Conservation (phyloP, 164 flowering plant species). For the Stephania japonica region DNA sequence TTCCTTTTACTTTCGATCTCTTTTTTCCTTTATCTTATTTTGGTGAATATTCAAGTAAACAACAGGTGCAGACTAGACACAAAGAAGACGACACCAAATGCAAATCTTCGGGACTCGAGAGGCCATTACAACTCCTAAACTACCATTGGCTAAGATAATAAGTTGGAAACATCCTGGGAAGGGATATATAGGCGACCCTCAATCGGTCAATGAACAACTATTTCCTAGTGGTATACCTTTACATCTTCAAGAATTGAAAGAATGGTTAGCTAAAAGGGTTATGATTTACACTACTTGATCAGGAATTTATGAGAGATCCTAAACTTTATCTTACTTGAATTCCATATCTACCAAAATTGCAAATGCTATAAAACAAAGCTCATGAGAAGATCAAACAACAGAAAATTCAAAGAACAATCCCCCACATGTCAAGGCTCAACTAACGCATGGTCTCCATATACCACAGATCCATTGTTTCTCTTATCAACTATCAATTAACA, state of each 20-base stretch:
- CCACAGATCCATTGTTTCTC: conserved; percentile 36
- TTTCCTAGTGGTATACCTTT: conserved; percentile 17
- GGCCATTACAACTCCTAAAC: conserved; percentile 37
- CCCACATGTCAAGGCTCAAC: conserved; percentile 27
- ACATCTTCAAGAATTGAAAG: conserved; percentile 42
- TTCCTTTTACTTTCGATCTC: conserved; percentile 4
- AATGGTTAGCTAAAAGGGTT: conserved; percentile 16
- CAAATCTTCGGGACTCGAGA: conserved; percentile 43
- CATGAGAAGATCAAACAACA: conserved; percentile 18
- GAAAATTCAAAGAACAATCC: conserved; percentile 16
- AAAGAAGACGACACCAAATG: background rate
- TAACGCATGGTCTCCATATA: conserved; percentile 26
- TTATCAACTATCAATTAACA: conserved; percentile 6
- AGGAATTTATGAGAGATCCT: conserved; percentile 10
- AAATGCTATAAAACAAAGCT: conserved; percentile 26
- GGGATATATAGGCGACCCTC: conserved; percentile 14
- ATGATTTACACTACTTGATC: conserved; percentile 1
- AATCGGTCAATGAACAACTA: conserved; percentile 20
- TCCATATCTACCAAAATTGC: conserved; percentile 22
- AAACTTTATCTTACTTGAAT: conserved; percentile 23
- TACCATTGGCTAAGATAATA: conserved; percentile 24
- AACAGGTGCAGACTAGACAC: conserved; percentile 5
- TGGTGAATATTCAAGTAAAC: conserved; percentile 11
- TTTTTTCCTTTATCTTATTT: background rate
- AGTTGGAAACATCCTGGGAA: conserved; percentile 30